Evolutionary conservation across 2,329 filamentous ascomycete species (phyloP).

Genomic region (Neospermospora avenae): DNA sequence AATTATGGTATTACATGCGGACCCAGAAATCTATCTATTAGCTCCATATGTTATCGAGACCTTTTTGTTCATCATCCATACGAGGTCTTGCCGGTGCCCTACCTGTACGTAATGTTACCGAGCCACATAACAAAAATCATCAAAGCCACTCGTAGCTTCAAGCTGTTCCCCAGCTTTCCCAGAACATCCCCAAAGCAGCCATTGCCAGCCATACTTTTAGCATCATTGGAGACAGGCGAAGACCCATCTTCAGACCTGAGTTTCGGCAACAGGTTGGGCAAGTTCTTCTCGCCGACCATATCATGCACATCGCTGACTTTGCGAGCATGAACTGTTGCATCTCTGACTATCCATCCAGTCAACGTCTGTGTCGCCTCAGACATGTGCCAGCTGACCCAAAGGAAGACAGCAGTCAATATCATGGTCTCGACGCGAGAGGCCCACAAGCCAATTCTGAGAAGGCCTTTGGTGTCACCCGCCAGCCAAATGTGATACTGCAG

Average conservation of each 20-base stretch:
- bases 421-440: slow-evolving; percentile 38
- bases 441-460: slow-evolving; percentile 40
- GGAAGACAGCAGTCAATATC: slow-evolving; percentile 41
- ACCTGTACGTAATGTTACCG: slow-evolving; percentile 16
- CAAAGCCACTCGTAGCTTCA: slow-evolving; percentile 10
- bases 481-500: slow-evolving; percentile 62
- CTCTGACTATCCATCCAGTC: slow-evolving; percentile 38
- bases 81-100: neutral
- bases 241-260: neutral
- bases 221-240: neutral
- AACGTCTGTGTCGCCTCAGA: slow-evolving; percentile 38
- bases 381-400: slow-evolving; percentile 41
- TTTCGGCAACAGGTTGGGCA: slow-evolving; percentile 11
- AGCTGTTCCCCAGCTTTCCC: neutral
- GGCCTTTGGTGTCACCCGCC: slow-evolving; percentile 52
- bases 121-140: slow-evolving; percentile 18
- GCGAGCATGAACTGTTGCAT: neutral
- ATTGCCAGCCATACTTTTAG: neutral
- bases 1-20: no score
- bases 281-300: slow-evolving; percentile 9
- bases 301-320: neutral
- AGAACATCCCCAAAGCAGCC: neutral
- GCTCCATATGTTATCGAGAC: no score
- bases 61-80: no score
- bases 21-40: no score